Base-by-base conservation (phyloP, 306 rosid genomes). In the Vigna nakashimae region DNA sequence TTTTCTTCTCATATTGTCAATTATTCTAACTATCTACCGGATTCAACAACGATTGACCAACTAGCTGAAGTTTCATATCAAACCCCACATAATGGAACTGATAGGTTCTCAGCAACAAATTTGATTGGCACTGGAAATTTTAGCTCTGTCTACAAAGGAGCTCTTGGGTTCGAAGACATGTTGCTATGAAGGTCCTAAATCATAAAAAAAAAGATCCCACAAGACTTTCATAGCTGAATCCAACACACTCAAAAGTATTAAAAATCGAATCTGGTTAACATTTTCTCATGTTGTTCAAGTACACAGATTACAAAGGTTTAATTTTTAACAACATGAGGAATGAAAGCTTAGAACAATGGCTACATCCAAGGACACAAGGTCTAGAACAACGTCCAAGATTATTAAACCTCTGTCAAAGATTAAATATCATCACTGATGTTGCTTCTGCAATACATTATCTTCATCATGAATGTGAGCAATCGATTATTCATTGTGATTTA, bases 211-310 rank as follows among this genome's bases (percentile, higher is more conserved):
- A 46, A 16, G 7, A 46, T 4, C 51, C 5, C 51, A 46, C 51
- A 46, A 46, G 51, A 46, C 6, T 13, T 34, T 34, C 40, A 63
- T 40, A 9, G 46, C 13, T 42, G 46, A 42, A 42, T 42, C 13
- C 13, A 42, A 42, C 13, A 2, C 46, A 42, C 46, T 42, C 9
- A 42, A 42, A 42, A 9, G 46, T 42, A 42, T 42, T 42, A 42
- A 9, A 42, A 12, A 42, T 42, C 46, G 46, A 42, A 9, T 42
- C 13, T 42, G 46, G 13, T 9, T 42, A 9, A 42, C 13, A 63
- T 63, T 16, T 63, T 63, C 9, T n/a, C 69, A 34, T 63, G 69
- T n/a, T 63, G 69, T 8, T 63, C 69, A 12, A 34, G 69, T 5
- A 63, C 26, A 63, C 26, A 63, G 26, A 63, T n/a, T 34, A 63